These are phyloP conservation scores for Linnemannia schmuckeri DNA, from an alignment of 192 early-diverging fungal species.

Conservation along the genomic window DNA sequence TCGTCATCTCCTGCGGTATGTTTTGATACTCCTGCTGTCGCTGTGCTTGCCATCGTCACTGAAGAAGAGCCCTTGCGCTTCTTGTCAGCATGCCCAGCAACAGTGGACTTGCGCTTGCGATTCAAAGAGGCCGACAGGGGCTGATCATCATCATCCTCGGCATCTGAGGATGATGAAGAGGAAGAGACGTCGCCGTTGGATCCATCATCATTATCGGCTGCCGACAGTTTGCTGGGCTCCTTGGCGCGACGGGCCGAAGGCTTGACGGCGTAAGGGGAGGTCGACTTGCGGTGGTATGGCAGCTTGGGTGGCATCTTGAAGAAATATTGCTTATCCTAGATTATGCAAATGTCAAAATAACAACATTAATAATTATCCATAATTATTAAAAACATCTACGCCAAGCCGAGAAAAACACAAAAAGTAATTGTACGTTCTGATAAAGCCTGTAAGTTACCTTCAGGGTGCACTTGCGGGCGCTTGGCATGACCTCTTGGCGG, in stretches of 20 bases:
- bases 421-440: neutral
- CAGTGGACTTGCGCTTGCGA: slow-evolving; percentile 35
- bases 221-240: slow-evolving; percentile 36
- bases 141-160: slow-evolving; percentile 24
- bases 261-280: slow-evolving; percentile 54
- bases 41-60: neutral
- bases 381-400: neutral
- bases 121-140: neutral
- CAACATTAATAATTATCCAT: neutral
- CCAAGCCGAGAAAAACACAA: neutral
- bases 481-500: slow-evolving; percentile 64
- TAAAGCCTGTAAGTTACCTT: slow-evolving; percentile 37
- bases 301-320: slow-evolving; percentile 71
- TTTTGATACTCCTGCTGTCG: neutral
- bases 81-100: slow-evolving; percentile 24
- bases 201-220: slow-evolving; percentile 13
- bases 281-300: slow-evolving; percentile 59
- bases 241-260: slow-evolving; percentile 30
- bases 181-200: slow-evolving; percentile 20
- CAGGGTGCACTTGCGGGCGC: slow-evolving; percentile 68
- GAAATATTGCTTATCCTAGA: slow-evolving; percentile 62
- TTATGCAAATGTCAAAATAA: neutral
- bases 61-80: slow-evolving; percentile 24
- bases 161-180: slow-evolving; percentile 29
- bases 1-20: neutral